Percentiles rank a stretch among this genome's conserved stretches.
Evolutionary conservation across 768 basidiomycete species (phyloP).

Genomic region (Boletus tylopilopsis): DNA sequence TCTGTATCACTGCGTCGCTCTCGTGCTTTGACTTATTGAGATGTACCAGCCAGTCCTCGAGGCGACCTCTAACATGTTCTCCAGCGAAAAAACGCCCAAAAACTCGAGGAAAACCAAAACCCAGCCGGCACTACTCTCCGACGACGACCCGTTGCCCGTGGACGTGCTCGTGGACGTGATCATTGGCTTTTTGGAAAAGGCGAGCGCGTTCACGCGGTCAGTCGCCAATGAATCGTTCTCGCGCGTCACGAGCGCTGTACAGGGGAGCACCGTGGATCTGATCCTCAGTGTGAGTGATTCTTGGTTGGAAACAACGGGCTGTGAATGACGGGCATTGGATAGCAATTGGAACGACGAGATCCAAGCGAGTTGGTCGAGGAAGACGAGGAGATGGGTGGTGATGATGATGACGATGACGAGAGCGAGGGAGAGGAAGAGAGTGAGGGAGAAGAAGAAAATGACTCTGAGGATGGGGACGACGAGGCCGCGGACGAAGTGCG

Average conservation of each 20-base stretch:
- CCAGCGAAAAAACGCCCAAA: constrained; percentile 34
- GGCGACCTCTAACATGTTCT: constrained; percentile 54
- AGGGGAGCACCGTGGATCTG: constrained; percentile 71
- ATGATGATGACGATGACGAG: constrained; percentile 33
- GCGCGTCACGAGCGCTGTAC: constrained; percentile 61
- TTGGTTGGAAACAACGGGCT: not conserved
- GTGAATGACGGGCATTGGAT: constrained; percentile 6
- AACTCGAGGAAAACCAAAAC: constrained; percentile 36
- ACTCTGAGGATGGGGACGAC: constrained; percentile 51
- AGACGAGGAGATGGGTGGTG: constrained; percentile 40
- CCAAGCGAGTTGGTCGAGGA: constrained; percentile 48
- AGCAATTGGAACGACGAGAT: constrained; percentile 83
- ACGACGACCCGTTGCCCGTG: constrained; percentile 53
- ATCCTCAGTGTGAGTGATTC: constrained; percentile 66
- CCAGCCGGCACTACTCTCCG: constrained; percentile 3
- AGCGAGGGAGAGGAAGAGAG: constrained; percentile 36
- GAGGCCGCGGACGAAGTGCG: constrained; percentile 50
- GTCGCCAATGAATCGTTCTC: constrained; percentile 80
- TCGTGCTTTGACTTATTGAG: not conserved
- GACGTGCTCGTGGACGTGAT: constrained; percentile 87
- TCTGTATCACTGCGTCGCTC: constrained; percentile 24
- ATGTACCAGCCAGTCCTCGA: constrained; percentile 55
- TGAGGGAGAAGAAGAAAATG: constrained; percentile 32
- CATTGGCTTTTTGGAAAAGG: constrained; percentile 84
- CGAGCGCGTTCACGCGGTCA: constrained; percentile 74